phyloP scores from a whole-genome alignment of 331 rosid species.

The Pyrus hybrid region DNA sequence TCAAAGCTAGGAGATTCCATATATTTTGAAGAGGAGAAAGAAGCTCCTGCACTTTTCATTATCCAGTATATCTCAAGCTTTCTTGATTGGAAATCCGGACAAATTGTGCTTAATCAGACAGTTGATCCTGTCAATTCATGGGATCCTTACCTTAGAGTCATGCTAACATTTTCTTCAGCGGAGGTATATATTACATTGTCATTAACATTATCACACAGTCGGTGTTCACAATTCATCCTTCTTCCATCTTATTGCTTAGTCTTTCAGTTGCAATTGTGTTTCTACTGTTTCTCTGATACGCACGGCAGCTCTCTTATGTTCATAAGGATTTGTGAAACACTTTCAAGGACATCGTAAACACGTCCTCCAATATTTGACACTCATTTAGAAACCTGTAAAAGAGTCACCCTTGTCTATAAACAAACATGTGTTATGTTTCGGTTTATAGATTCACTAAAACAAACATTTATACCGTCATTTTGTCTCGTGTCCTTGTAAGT shows the following conservation, averaged over 20 bases:
- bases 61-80: conserved; percentile 75
- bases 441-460: not conserved
- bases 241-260: not conserved
- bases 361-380: not conserved
- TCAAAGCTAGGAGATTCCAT: conserved; percentile 90
- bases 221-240: not conserved
- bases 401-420: not conserved
- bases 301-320: not conserved
- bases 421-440: not conserved
- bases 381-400: not conserved
- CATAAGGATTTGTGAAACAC: not conserved
- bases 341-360: not conserved
- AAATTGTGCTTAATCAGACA: conserved; percentile 37
- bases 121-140: conserved; percentile 45
- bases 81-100: conserved; percentile 65
- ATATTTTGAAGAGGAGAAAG: conserved; percentile 69
- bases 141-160: conserved; percentile 58
- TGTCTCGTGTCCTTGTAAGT: not conserved
- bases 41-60: conserved; percentile 49
- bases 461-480: not conserved
- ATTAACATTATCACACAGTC: not conserved
- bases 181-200: conserved; percentile 20
- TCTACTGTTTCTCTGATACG: not conserved
- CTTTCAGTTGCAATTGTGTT: not conserved
- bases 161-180: conserved; percentile 36